phyloP scores from a whole-genome alignment of 768 basidiomycete species.

The Leccinum disarticulatum region DNA sequence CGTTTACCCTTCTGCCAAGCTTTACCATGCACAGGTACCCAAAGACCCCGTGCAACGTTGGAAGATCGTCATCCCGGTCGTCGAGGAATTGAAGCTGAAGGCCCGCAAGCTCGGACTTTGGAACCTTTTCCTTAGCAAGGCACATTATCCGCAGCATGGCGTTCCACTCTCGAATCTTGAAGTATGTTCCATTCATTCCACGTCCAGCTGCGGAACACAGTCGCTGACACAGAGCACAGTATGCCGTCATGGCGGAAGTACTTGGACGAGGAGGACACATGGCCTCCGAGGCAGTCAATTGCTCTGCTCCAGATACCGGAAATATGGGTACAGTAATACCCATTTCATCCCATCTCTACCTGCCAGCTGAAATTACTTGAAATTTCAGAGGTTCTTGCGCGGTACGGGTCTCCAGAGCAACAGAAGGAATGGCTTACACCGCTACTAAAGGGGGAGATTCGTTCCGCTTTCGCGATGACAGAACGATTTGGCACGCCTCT shows the following conservation, averaged over 20 bases:
- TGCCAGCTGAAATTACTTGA: constrained; percentile 1
- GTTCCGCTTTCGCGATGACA: constrained; percentile 96
- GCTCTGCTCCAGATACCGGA: constrained; percentile 95
- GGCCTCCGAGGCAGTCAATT: constrained; percentile 87
- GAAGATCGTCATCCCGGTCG: constrained; percentile 78
- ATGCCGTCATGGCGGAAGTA: constrained; percentile 96
- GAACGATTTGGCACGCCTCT: constrained; percentile 70
- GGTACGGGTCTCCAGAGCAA: constrained; percentile 89
- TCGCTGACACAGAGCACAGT: constrained; percentile 45
- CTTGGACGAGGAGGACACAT: constrained; percentile 82
- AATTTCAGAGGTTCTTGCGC: constrained; percentile 85
- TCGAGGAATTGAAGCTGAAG: constrained; percentile 83
- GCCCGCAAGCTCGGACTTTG: constrained; percentile 90
- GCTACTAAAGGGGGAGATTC: constrained; percentile 87
- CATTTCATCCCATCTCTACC: not conserved
- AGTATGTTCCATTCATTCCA: constrained; percentile 41
- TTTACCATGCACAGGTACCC: constrained; percentile 84
- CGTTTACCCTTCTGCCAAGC: constrained; percentile 71
- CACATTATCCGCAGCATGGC: constrained; percentile 87
- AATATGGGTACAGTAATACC: constrained; percentile 74
- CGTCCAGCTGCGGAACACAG: not conserved
- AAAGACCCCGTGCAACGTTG: constrained; percentile 72
- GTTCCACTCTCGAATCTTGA: constrained; percentile 93
- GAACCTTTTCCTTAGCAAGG: constrained; percentile 96
- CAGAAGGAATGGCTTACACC: constrained; percentile 89